Evolutionary conservation across 2,329 filamentous ascomycete species (phyloP).

Genomic region (Stachybotrys chartarum): DNA sequence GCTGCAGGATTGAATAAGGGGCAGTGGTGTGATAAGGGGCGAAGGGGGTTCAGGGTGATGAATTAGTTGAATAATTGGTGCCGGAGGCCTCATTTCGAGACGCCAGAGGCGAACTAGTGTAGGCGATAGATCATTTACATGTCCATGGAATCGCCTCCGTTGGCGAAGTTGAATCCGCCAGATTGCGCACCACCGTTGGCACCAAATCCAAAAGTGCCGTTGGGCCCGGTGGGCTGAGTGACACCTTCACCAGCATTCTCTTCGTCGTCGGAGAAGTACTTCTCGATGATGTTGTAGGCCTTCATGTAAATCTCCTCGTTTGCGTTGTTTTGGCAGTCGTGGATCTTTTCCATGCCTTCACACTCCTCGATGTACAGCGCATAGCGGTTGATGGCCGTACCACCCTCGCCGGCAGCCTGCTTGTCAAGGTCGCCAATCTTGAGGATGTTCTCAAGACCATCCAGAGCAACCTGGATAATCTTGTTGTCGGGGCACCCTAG

Average conservation of each 20-base stretch:
- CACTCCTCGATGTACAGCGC: constrained; percentile 98
- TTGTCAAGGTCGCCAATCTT: constrained; percentile 99
- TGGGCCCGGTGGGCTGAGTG: constrained; percentile 61
- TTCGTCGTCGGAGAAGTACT: constrained; percentile 99
- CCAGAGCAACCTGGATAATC: constrained; percentile 97
- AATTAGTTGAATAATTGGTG: not conserved
- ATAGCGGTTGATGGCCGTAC: constrained; percentile 86
- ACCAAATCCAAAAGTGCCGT: constrained; percentile 75
- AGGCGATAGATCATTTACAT: constrained; percentile 39
- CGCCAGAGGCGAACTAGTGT: too few relatives aligned
- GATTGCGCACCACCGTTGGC: constrained; percentile 55
- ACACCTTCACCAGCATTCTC: constrained; percentile 80
- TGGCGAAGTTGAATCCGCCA: constrained; percentile 91
- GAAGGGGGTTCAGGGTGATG: not conserved
- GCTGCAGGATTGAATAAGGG: constrained; percentile 6
- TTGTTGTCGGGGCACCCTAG: constrained; percentile 97
- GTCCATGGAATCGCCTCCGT: constrained; percentile 57
- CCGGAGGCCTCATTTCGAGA: not conserved
- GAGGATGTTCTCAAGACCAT: constrained; percentile 97
- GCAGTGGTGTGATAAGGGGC: constrained; percentile 1
- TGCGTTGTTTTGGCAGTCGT: constrained; percentile 99
- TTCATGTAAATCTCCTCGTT: constrained; percentile 99
- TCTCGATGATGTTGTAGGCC: constrained; percentile 99
- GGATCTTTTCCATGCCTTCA: constrained; percentile 99
- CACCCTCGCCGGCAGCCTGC: constrained; percentile 69